Conservation (phyloP, 805 yeast species). For the Wickerhamiella musiphila region DNA sequence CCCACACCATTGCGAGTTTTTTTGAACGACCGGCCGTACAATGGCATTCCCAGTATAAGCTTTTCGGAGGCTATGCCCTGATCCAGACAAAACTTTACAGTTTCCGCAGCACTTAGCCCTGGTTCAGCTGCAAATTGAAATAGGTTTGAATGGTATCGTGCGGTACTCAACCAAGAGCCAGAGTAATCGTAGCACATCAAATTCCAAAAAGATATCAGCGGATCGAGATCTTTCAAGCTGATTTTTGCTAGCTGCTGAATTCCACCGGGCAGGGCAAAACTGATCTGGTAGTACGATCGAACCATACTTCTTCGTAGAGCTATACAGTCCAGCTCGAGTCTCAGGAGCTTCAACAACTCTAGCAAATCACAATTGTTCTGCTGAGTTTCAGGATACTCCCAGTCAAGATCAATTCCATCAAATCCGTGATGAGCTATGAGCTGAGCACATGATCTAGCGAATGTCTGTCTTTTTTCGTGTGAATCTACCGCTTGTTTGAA, state of each 20-base stretch:
- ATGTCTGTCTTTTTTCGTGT: slow-evolving; percentile 24
- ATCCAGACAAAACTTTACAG: slow-evolving; percentile 28
- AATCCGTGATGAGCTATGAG: slow-evolving; percentile 40
- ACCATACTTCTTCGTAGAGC: slow-evolving; percentile 20
- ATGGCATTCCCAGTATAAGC: slow-evolving; percentile 70
- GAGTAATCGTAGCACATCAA: slow-evolving; percentile 82
- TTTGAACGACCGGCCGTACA: slow-evolving; percentile 50
- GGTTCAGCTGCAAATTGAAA: slow-evolving; percentile 24
- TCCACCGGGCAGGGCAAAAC: slow-evolving; percentile 67
- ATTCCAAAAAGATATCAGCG: slow-evolving; percentile 52
- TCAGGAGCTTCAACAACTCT: slow-evolving; percentile 26
- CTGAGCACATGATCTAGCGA: slow-evolving; percentile 33
- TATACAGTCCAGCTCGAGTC: slow-evolving; percentile 25
- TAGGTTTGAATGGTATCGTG: slow-evolving; percentile 59
- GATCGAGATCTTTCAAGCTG: slow-evolving; percentile 37
- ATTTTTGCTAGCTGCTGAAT: slow-evolving; percentile 28
- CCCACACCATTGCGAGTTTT: slow-evolving; percentile 29
- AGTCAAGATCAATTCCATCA: slow-evolving; percentile 87
- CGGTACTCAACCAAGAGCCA: slow-evolving; percentile 53
- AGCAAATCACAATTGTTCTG: slow-evolving; percentile 31
- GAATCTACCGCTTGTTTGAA: slow-evolving; percentile 32
- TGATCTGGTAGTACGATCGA: slow-evolving; percentile 28
- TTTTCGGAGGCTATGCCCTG: slow-evolving; percentile 32
- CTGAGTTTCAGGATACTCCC: slow-evolving; percentile 63
- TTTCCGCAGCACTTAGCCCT: slow-evolving; percentile 30